These are phyloP conservation scores for Cryphonectria naterciae DNA, from an alignment of 2,329 filamentous ascomycete species.

Conservation along the genomic window DNA sequence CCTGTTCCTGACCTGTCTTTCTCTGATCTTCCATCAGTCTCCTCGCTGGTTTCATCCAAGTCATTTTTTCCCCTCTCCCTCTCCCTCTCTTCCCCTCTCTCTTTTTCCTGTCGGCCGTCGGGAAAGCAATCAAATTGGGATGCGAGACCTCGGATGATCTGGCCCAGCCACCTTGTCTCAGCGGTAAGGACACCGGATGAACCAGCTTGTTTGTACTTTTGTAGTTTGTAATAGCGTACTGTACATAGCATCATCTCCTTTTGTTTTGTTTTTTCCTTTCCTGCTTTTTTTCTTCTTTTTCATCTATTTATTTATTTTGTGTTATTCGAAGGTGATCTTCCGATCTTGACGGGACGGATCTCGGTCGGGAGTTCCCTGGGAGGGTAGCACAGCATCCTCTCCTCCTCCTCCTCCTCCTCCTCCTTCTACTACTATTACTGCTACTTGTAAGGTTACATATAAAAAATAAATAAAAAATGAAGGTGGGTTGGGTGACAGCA, in stretches of 20 bases:
- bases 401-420: neutral
- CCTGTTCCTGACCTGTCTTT: neutral
- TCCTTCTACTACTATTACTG: too few species aligned
- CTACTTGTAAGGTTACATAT: neutral
- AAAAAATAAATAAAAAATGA: too few species aligned
- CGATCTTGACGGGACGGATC: neutral
- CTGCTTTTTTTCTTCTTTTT: too few species aligned
- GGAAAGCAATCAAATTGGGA: neutral
- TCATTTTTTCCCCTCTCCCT: too few species aligned
- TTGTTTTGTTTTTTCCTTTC: too few species aligned
- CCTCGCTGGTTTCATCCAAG: neutral
- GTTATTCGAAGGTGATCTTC: neutral
- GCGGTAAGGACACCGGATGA: neutral
- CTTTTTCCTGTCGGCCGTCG: neutral
- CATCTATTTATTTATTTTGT: too few species aligned
- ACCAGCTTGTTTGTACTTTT: neutral
- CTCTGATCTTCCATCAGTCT: neutral
- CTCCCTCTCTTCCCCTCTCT: neutral
- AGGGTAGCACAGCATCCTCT: neutral
- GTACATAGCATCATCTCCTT: too few species aligned
- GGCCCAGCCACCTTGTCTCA: constrained; percentile 10
- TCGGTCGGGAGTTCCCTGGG: neutral
- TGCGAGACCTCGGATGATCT: neutral
- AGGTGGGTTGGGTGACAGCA: too few species aligned
- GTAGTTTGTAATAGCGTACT: neutral